phyloP scores from a whole-genome alignment of 1,284 basidiomycete genomes.

The Anthracocystis setariae region DNA sequence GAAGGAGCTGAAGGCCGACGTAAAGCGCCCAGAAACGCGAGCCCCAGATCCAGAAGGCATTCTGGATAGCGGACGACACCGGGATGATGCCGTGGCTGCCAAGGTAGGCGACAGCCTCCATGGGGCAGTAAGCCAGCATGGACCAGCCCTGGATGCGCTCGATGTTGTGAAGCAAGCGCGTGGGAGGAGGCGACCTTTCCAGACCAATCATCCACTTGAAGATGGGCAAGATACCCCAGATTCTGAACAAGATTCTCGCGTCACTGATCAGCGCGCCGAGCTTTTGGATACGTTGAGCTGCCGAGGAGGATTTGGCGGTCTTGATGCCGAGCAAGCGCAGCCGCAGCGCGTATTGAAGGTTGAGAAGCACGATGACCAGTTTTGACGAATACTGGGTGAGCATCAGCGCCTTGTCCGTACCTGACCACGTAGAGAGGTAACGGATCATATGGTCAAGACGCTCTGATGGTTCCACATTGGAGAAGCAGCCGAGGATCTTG shows the following conservation, averaged over 20 bases:
- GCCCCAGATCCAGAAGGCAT: slow-evolving; percentile 56
- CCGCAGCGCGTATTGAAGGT: slow-evolving; percentile 57
- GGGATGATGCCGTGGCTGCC: slow-evolving; percentile 61
- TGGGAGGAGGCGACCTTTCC: slow-evolving; percentile 61
- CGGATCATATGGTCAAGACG: slow-evolving; percentile 64
- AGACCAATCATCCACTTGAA: slow-evolving; percentile 66
- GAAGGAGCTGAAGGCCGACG: slow-evolving; percentile 64
- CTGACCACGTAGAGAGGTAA: slow-evolving; percentile 65
- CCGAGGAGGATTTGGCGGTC: slow-evolving; percentile 42
- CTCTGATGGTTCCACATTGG: slow-evolving; percentile 52
- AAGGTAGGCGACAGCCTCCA: slow-evolving; percentile 66
- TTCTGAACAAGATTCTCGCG: slow-evolving; percentile 62
- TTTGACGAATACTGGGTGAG: slow-evolving; percentile 64
- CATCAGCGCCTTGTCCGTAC: slow-evolving; percentile 66
- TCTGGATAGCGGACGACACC: slow-evolving; percentile 51
- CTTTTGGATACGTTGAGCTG: slow-evolving; percentile 46
- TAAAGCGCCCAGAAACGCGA: slow-evolving; percentile 65
- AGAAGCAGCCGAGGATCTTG: slow-evolving; percentile 58
- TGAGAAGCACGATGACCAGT: slow-evolving; percentile 59
- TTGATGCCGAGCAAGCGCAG: slow-evolving; percentile 48
- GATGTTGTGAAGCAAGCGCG: slow-evolving; percentile 60
- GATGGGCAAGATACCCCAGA: slow-evolving; percentile 67
- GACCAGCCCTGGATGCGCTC: slow-evolving; percentile 66
- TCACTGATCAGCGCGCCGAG: slow-evolving; percentile 58
- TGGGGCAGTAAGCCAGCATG: slow-evolving; percentile 66